phyloP scores from a whole-genome alignment of 805 yeast genomes.

The Lipomyces mesembrius region DNA sequence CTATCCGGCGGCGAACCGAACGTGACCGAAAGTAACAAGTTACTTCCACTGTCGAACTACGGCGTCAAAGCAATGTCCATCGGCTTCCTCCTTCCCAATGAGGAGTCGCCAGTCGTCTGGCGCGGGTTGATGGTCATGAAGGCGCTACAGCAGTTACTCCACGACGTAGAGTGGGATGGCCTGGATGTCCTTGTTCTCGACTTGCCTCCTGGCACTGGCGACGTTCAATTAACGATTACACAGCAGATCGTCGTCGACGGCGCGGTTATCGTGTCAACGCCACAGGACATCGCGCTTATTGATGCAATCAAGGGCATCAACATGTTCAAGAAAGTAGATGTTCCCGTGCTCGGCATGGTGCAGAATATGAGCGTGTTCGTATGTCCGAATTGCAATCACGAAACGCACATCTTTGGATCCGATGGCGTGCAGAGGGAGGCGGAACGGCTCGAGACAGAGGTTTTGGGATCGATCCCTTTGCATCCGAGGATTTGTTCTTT shows the following conservation, averaged over 20 bases:
- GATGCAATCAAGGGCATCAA: slow-evolving; percentile 82
- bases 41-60: slow-evolving; percentile 70
- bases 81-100: slow-evolving; percentile 75
- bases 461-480: slow-evolving; percentile 72
- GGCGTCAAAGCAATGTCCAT: slow-evolving; percentile 86
- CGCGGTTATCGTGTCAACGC: slow-evolving; percentile 81
- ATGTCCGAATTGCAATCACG: slow-evolving; percentile 78
- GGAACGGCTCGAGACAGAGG: slow-evolving; percentile 51
- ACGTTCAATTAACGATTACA: slow-evolving; percentile 79
- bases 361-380: slow-evolving; percentile 80
- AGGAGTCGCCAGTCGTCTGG: slow-evolving; percentile 78
- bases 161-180: slow-evolving; percentile 75
- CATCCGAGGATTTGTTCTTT: slow-evolving; percentile 61
- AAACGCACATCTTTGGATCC: slow-evolving; percentile 73
- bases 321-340: slow-evolving; percentile 72
- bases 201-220: slow-evolving; percentile 94
- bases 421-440: slow-evolving; percentile 63
- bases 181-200: slow-evolving; percentile 75
- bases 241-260: slow-evolving; percentile 79
- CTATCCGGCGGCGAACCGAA: slow-evolving; percentile 63
- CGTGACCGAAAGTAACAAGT: slow-evolving; percentile 51
- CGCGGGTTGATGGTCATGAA: slow-evolving; percentile 86
- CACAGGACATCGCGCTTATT: slow-evolving; percentile 80
- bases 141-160: slow-evolving; percentile 80
- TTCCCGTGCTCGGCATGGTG: slow-evolving; percentile 76